Evolutionary conservation across 805 yeast genomes (phyloP).

Genomic region (Ogataea neopini): DNA sequence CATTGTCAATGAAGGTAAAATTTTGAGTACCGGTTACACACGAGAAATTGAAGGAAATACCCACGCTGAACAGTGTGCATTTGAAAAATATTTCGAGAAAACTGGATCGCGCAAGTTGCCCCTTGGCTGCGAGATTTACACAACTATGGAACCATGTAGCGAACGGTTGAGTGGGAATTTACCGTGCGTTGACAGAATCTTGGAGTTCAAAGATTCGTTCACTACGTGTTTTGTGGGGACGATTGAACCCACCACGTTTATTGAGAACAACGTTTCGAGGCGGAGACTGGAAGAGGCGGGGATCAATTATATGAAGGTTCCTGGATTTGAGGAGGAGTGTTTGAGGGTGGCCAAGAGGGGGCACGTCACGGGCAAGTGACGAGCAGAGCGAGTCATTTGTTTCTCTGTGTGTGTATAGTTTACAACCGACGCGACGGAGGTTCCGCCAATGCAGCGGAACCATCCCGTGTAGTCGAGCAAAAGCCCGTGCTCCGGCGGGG

Average conservation of each 20-base stretch:
- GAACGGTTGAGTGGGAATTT: slow-evolving; percentile 82
- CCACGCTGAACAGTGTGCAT: slow-evolving; percentile 95
- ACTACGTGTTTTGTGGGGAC: slow-evolving; percentile 88
- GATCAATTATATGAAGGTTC: slow-evolving; percentile 73
- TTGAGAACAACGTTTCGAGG: slow-evolving; percentile 70
- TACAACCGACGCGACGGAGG: too few relatives aligned
- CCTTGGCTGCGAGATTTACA: slow-evolving; percentile 74
- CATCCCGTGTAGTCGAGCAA: too few relatives aligned
- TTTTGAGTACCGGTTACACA: slow-evolving; percentile 83
- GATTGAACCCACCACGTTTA: slow-evolving; percentile 85
- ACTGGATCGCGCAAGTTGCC: slow-evolving; percentile 53
- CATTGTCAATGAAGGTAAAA: slow-evolving; percentile 61
- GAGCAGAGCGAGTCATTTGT: too few relatives aligned
- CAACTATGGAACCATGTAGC: slow-evolving; percentile 98
- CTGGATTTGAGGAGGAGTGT: slow-evolving; percentile 77
- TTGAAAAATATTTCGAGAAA: slow-evolving; percentile 63
- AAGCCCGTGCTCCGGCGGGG: too few relatives aligned
- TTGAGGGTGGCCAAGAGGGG: slow-evolving; percentile 73
- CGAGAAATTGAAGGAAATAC: slow-evolving; percentile 93
- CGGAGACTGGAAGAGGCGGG: slow-evolving; percentile 53
- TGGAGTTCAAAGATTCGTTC: slow-evolving; percentile 50
- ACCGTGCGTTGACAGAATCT: slow-evolving; percentile 84
- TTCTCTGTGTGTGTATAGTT: too few relatives aligned
- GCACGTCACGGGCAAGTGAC: slow-evolving; percentile 40
- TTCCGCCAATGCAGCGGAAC: too few relatives aligned